These are phyloP conservation scores for Fusarium haematococcum DNA, from an alignment of 2,329 filamentous ascomycete species.

Conservation along the genomic window DNA sequence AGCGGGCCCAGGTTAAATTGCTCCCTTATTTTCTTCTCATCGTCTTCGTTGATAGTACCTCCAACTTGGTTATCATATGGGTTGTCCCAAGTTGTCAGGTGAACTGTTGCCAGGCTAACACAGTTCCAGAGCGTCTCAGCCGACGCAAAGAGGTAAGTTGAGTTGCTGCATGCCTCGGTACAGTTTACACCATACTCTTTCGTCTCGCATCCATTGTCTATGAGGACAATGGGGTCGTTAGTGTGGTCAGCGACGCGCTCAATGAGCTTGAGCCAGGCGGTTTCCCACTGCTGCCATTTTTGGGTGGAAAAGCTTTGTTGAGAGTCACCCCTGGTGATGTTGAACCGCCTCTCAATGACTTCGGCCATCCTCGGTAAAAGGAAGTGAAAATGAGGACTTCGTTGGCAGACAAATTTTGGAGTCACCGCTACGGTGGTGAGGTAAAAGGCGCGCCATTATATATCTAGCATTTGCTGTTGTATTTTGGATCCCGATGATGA, in stretches of 20 bases:
- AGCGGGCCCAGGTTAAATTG: background rate
- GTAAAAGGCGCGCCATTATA: background rate
- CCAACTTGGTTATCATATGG: background rate
- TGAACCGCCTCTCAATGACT: background rate
- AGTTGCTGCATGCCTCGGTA: background rate
- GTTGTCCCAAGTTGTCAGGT: background rate
- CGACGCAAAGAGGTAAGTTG: background rate
- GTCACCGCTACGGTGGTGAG: background rate
- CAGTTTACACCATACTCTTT: background rate
- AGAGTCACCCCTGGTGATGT: background rate
- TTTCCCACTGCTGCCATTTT: background rate
- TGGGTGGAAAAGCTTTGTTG: background rate
- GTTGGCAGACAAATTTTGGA: background rate
- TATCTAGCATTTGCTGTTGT: no score
- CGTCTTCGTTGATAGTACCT: background rate
- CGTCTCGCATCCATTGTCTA: background rate
- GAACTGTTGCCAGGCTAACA: background rate
- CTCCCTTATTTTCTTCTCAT: background rate
- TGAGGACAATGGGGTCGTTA: background rate
- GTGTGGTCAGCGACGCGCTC: background rate
- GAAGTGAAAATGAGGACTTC: background rate
- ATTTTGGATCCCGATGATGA: no score
- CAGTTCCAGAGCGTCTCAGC: background rate
- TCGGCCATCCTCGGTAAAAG: background rate
- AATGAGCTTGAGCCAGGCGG: background rate